These are phyloP conservation scores for Themeda triandra DNA, from an alignment of 176 grass and related monocot species.

Conservation along the genomic window DNA sequence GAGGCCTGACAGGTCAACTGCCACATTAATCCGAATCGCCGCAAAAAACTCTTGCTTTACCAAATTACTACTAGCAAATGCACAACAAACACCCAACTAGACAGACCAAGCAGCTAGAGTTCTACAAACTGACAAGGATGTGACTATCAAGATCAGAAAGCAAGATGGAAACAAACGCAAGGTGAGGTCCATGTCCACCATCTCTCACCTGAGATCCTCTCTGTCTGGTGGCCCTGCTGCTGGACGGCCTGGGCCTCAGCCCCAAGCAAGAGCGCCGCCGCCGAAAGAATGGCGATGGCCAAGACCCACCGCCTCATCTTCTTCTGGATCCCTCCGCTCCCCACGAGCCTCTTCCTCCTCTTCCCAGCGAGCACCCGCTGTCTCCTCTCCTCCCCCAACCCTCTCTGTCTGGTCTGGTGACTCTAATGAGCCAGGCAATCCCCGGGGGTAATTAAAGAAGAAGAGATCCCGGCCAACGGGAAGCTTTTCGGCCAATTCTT, in stretches of 20 bases:
- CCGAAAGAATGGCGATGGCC: conserved; percentile 37
- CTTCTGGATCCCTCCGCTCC: conserved; percentile 15
- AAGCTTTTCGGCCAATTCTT: conserved; percentile 41
- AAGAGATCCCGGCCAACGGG: conserved; percentile 29
- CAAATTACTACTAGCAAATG: conserved; percentile 2
- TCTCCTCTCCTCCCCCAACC: not conserved
- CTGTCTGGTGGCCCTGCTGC: conserved; percentile 60
- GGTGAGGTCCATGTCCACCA: conserved; percentile 5
- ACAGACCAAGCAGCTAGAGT: conserved; percentile 20
- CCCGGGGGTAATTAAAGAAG: conserved; percentile 36
- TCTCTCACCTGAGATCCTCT: conserved; percentile 79
- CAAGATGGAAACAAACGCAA: conserved; percentile 19
- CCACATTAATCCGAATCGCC: not conserved
- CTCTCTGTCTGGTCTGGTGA: not conserved
- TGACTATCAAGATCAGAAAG: conserved; percentile 16
- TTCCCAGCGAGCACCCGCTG: conserved; percentile 19
- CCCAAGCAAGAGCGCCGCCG: conserved; percentile 33
- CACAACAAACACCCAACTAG: not conserved
- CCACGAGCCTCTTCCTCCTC: conserved; percentile 6
- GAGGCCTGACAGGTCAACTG: not conserved
- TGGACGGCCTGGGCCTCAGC: conserved; percentile 50
- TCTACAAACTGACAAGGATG: conserved; percentile 22
- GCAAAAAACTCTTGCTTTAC: conserved; percentile 20
- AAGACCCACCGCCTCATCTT: conserved; percentile 60
- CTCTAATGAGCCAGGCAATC: conserved; percentile 21